A percentile compares a stretch with the other conserved stretches of the same genome.
Conservation (phyloP, 345 rosid genomes). For the Salix udensis region DNA sequence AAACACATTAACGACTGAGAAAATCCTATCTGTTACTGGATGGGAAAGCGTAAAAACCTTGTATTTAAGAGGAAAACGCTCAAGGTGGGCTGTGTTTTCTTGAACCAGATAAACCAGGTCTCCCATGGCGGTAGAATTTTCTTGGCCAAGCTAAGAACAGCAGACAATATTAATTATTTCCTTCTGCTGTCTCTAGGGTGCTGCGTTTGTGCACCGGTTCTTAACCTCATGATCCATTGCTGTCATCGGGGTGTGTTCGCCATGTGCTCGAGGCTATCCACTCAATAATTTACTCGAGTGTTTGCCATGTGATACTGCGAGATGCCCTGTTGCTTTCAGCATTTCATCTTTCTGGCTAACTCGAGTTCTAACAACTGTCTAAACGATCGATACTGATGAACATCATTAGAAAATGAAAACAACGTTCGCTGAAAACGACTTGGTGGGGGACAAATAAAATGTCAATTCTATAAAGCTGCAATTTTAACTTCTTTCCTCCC, state of each 20-base stretch:
- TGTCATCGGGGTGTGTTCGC: slow-evolving; percentile 4
- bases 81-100: not conserved
- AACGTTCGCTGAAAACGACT: not conserved
- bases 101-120: not conserved
- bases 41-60: too few species aligned
- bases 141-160: too few species aligned
- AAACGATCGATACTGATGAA: not conserved
- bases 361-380: not conserved
- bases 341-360: not conserved
- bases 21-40: too few species aligned
- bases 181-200: not conserved
- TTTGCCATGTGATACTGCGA: slow-evolving; percentile 12
- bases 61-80: too few species aligned
- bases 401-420: not conserved
- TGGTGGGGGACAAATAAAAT: not conserved
- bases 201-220: not conserved
- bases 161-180: not conserved
- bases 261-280: slow-evolving; percentile 8
- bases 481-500: not conserved
- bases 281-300: not conserved
- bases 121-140: not conserved
- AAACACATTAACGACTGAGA: too few species aligned
- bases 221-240: not conserved
- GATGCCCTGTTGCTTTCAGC: slow-evolving; percentile 15
- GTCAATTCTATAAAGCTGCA: not conserved